Evolutionary conservation across 73 alveolate genomes (phyloP).

Genomic region (Paramecium biaurelia): DNA sequence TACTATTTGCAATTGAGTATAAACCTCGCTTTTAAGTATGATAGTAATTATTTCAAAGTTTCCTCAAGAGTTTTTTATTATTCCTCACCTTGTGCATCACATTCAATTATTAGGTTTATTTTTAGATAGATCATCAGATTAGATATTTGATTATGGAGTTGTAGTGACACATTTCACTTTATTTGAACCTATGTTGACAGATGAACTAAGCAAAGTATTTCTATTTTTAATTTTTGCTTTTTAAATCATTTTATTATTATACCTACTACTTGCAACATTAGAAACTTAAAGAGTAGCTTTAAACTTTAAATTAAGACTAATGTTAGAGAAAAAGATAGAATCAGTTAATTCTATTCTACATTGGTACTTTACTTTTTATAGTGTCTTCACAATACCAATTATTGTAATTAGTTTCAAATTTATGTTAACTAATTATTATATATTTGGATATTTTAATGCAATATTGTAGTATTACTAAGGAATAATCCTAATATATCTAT

Average conservation of each 20-base stretch:
- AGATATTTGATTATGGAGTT: not conserved
- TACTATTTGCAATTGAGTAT: constrained; percentile 21
- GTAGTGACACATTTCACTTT: not conserved
- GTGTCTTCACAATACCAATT: constrained; percentile 6
- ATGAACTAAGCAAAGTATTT: not conserved
- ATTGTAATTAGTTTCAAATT: not conserved
- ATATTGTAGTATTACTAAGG: not conserved
- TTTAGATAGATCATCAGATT: not conserved
- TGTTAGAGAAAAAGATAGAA: not conserved
- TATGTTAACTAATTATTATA: not conserved
- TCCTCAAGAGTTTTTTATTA: constrained; percentile 13
- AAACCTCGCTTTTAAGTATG: constrained; percentile 1
- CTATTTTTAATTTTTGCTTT: not conserved
- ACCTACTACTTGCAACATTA: constrained; percentile 17
- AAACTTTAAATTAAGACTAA: not conserved
- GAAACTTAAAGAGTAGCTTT: constrained; percentile 8
- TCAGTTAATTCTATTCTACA: not conserved
- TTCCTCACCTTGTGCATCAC: constrained; percentile 30
- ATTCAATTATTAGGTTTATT: not conserved
- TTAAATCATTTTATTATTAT: not conserved
- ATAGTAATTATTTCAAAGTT: not conserved
- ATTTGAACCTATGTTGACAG: not conserved
- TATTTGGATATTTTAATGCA: not conserved
- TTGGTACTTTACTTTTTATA: constrained; percentile 28
- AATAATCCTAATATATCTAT: not conserved